Evolutionary conservation across 1,139 yeast species (phyloP).

Genomic region (Pichiaceae sp.): DNA sequence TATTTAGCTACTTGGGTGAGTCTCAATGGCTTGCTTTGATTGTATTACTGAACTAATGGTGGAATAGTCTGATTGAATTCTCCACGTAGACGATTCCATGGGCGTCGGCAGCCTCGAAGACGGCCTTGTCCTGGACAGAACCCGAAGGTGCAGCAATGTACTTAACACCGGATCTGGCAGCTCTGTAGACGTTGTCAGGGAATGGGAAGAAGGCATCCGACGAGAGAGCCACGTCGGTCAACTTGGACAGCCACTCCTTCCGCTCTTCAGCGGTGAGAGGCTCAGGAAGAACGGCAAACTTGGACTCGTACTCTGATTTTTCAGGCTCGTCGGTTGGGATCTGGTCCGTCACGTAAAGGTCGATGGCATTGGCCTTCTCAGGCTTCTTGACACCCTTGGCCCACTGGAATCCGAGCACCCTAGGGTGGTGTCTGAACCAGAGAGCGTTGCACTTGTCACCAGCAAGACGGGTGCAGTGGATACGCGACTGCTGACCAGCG

Average conservation of each 20-base stretch:
- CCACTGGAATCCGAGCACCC: slow-evolving; percentile 88
- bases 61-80: slow-evolving; percentile 96
- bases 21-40: no score
- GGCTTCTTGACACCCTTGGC: slow-evolving; percentile 98
- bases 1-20: no score
- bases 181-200: slow-evolving; percentile 98
- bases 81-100: slow-evolving; percentile 83
- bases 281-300: slow-evolving; percentile 73
- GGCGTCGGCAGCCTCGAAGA: slow-evolving; percentile 89
- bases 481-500: slow-evolving; percentile 98
- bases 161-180: slow-evolving; percentile 92
- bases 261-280: slow-evolving; percentile 82
- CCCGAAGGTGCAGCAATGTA: slow-evolving; percentile 96
- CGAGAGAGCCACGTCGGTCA: slow-evolving; percentile 80
- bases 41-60: slow-evolving; percentile 54
- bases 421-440: slow-evolving; percentile 99
- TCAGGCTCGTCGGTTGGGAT: slow-evolving; percentile 91
- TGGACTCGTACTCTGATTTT: slow-evolving; percentile 82
- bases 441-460: slow-evolving; percentile 99
- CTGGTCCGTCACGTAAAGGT: slow-evolving; percentile 83
- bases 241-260: slow-evolving; percentile 74
- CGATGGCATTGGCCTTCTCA: slow-evolving; percentile 96
- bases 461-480: slow-evolving; percentile 97
- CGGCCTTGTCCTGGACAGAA: slow-evolving; percentile 96
- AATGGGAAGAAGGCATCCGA: slow-evolving; percentile 99